Conservation (phyloP, 2,329 filamentous ascomycete genomes). For the Rhynchosporium agropyri region DNA sequence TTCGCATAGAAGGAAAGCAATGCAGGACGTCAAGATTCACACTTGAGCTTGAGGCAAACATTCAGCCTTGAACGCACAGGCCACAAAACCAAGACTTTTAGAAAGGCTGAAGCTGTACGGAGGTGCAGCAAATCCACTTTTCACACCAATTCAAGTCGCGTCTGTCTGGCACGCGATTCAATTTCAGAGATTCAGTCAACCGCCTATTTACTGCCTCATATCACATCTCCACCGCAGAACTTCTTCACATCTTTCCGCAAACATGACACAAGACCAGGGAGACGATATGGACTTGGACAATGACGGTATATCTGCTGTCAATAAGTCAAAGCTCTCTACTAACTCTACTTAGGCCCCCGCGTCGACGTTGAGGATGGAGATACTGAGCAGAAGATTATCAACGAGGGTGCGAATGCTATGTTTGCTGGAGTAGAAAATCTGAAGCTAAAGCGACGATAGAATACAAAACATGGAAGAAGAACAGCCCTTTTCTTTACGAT, state of each 20-base stretch:
- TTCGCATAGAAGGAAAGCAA: constrained; percentile 23
- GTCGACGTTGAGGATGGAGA: constrained; percentile 70
- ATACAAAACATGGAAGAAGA: constrained; percentile 99
- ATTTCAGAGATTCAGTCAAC: neutral
- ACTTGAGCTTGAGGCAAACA: neutral
- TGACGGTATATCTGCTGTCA: constrained; percentile 5
- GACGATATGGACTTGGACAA: constrained; percentile 54
- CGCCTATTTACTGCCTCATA: neutral
- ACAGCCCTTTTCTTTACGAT: constrained; percentile 96
- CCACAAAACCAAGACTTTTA: constrained; percentile 7
- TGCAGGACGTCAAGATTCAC: constrained; percentile 15
- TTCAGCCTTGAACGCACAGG: constrained; percentile 13
- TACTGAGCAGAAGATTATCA: constrained; percentile 84
- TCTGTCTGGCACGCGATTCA: constrained; percentile 9
- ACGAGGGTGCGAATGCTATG: constrained; percentile 67
- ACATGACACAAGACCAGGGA: constrained; percentile 51
- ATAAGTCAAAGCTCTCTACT: neutral
- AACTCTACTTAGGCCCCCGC: constrained; percentile 48
- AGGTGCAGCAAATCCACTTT: too few relatives aligned
- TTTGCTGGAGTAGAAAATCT: neutral
- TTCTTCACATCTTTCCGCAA: constrained; percentile 14
- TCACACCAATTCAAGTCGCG: constrained; percentile 12
- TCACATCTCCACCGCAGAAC: neutral
- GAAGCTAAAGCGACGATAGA: constrained; percentile 54
- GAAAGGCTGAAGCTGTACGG: constrained; percentile 5